phyloP scores from a whole-genome alignment of 2,329 filamentous ascomycete species.

The Aspergillus neoniger region DNA sequence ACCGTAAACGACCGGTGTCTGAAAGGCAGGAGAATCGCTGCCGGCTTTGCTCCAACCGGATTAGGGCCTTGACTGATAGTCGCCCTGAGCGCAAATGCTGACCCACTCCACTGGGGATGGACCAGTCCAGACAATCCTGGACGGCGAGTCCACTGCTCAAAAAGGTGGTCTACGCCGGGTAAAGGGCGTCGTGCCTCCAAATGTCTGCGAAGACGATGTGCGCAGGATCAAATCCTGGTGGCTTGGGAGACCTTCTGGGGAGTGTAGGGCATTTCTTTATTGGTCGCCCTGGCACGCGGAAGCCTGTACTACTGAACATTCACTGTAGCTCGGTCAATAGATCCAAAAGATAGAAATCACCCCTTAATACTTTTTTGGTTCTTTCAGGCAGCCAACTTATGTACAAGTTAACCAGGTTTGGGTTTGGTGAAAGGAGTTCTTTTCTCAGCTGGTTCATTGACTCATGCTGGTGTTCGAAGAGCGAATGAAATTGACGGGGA shows the following conservation, averaged over 20 bases:
- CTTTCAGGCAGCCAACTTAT: too few species aligned
- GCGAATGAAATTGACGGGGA: too few species aligned
- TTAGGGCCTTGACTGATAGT: neutral
- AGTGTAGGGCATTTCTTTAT: neutral
- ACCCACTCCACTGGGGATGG: neutral
- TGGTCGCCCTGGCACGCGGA: neutral
- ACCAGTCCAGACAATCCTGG: neutral
- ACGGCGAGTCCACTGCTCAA: neutral
- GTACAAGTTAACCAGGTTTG: too few species aligned
- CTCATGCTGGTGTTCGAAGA: too few species aligned
- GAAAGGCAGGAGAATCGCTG: neutral
- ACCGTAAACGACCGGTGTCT: neutral
- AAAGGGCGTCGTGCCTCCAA: neutral
- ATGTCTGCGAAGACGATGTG: neutral
- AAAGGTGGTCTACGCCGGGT: too few species aligned
- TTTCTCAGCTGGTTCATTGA: too few species aligned
- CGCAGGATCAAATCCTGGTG: neutral
- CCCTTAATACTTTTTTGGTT: too few species aligned
- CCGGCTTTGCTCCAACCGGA: slow-evolving; percentile 1
- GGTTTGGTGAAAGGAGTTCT: too few species aligned
- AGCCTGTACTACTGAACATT: neutral
- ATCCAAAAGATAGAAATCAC: neutral
- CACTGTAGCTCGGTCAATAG: neutral
- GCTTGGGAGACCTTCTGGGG: neutral
- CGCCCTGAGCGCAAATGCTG: neutral